Conservation (phyloP, 1,284 basidiomycete genomes). For the Mycena sp. region DNA sequence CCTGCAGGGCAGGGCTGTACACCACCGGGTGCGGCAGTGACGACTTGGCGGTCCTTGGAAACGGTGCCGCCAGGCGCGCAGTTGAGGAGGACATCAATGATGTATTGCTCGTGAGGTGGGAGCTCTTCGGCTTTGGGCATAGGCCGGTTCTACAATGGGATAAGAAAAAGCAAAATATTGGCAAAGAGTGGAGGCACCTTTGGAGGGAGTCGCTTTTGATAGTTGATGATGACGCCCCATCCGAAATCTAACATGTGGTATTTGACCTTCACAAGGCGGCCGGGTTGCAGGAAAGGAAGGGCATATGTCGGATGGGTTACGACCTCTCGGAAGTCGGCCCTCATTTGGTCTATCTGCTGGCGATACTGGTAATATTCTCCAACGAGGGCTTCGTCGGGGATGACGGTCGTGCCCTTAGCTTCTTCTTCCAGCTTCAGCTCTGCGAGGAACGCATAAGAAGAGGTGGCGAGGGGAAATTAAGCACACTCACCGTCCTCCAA, state of each 20-base stretch:
- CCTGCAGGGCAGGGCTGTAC: constrained; percentile 78
- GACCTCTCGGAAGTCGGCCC: constrained; percentile 88
- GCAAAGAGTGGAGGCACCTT: constrained; percentile 58
- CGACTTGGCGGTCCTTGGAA: constrained; percentile 67
- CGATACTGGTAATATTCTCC: constrained; percentile 93
- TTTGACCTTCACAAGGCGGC: constrained; percentile 90
- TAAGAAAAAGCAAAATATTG: not conserved
- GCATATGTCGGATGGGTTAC: constrained; percentile 95
- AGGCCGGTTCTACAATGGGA: constrained; percentile 56
- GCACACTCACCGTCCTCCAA: constrained; percentile 81
- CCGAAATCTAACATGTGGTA: constrained; percentile 93
- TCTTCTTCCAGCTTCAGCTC: constrained; percentile 85
- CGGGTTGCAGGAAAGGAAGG: constrained; percentile 93
- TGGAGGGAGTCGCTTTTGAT: constrained; percentile 83
- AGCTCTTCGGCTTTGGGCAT: constrained; percentile 71
- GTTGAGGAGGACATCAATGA: constrained; percentile 93
- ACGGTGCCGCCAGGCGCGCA: constrained; percentile 75
- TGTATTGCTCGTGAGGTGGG: constrained; percentile 89
- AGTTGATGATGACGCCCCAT: constrained; percentile 95
- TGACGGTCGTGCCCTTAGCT: constrained; percentile 69
- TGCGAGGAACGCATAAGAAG: constrained; percentile 41
- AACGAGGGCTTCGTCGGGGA: constrained; percentile 87
- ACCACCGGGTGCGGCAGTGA: constrained; percentile 69
- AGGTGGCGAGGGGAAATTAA: not conserved
- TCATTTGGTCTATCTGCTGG: constrained; percentile 91